Evolutionary conservation across 306 rosid species (phyloP).

Genomic region (Cicer judaicum): DNA sequence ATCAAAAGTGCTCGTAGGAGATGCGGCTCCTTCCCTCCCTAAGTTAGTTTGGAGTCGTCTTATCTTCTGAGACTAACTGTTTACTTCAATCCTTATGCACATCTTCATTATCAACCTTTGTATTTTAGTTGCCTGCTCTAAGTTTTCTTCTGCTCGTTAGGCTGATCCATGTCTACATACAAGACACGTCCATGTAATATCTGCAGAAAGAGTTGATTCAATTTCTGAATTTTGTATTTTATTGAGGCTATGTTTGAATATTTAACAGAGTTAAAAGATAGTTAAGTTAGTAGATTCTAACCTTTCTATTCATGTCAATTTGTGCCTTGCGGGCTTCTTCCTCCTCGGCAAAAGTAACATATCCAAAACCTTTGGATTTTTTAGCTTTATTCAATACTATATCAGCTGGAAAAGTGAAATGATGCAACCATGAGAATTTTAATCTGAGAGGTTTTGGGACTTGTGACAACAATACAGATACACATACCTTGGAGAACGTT

Average conservation of each 20-base stretch:
- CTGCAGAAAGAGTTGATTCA: conserved; percentile 21
- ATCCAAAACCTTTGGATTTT: conserved; percentile 48
- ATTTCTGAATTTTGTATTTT: conserved; percentile 20
- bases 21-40: too few species aligned
- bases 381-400: conserved; percentile 43
- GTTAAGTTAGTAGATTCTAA: neutral
- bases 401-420: conserved; percentile 39
- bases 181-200: conserved; percentile 46
- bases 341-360: conserved; percentile 47
- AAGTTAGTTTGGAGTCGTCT: too few species aligned
- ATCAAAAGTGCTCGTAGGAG: too few species aligned
- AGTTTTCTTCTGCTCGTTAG: neutral
- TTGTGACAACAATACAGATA: neutral
- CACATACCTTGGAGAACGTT: conserved; percentile 40
- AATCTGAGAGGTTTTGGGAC: neutral
- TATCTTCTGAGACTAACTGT: too few species aligned
- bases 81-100: neutral
- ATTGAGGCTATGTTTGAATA: neutral
- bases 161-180: conserved; percentile 39
- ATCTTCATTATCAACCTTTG: conserved; percentile 14
- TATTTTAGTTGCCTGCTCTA: conserved; percentile 6
- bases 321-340: conserved; percentile 47
- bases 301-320: conserved; percentile 45
- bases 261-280: neutral
- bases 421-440: neutral